Base-by-base conservation (phyloP, 768 basidiomycete genomes). In the Holtermanniella nyarrowii region DNA sequence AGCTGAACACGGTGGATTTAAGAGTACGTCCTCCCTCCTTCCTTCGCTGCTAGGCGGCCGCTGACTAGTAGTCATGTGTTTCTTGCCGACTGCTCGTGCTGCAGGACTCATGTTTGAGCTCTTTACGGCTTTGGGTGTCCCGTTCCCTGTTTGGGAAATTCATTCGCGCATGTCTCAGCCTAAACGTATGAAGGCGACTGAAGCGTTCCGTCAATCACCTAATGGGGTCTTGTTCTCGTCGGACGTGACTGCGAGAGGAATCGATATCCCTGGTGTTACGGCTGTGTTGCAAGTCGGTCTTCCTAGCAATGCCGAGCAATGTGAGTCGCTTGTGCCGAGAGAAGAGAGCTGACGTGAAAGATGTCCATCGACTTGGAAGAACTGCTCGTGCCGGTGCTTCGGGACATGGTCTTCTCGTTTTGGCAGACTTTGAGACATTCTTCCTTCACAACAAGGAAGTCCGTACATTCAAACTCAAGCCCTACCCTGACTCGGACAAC, bases 201-300 rank as follows among this genome's bases (percentile, higher is more conserved):
- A 78, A n/a, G 54, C 66, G 16, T 82, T 83, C 67, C 74, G 73
- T 24, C 59, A 62, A 3, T 67, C 76, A 0, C 69, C 61, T n/a
- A 75, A 73, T 3, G 79, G 73, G 12, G 58, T 75, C 31, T 59
- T 75, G 31, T 73, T 75, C 56, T 70, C 73, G 11, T 73, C 73
- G 1, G 73, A 74, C 58, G 72, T 74, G 14, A 69, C 67, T 5
- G 73, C 82, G 1, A 73, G 83, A 18, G 83, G 83, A 5, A 80
- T 84, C 73, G 82, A 84, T 65, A 80, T 83, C 63, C 80, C 81
- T 2, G 78, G 79, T 16, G 80, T 84, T 5, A 80, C 81, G 0
- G 74, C 78, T 0, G 78, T 84, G 42, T 59, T 82, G 5, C 82
- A 84, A 62, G 66, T 71, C 49, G 73, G 73, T 21, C 57, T 73